These are phyloP conservation scores for Sphaerulina musiva DNA, from an alignment of 2,329 filamentous ascomycete species.

Conservation along the genomic window DNA sequence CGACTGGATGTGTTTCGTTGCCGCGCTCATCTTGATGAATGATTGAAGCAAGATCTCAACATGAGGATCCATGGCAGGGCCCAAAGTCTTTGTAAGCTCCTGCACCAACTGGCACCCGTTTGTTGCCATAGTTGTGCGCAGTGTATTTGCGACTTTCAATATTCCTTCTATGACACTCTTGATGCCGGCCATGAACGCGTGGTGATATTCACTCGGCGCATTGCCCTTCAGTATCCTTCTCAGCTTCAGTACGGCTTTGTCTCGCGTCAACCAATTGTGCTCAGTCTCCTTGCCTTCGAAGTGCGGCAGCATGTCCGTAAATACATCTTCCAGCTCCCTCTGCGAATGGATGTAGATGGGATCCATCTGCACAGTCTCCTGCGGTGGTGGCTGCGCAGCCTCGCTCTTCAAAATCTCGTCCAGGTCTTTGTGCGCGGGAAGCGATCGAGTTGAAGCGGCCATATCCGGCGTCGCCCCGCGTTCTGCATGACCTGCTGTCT, in stretches of 20 bases:
- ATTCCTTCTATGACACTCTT: conserved; percentile 78
- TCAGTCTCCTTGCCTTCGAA: conserved; percentile 89
- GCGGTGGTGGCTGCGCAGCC: conserved; percentile 52
- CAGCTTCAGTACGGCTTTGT: conserved; percentile 71
- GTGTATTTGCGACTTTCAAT: conserved; percentile 72
- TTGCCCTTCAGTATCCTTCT: conserved; percentile 78
- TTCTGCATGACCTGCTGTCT: conserved; percentile 25
- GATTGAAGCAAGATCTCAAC: conserved; percentile 84
- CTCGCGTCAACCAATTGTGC: conserved; percentile 81
- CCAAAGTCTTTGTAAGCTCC: conserved; percentile 70
- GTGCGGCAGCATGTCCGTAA: conserved; percentile 69
- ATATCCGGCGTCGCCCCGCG: conserved; percentile 27
- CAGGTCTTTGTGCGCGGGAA: conserved; percentile 28
- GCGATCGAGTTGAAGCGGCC: conserved; percentile 40
- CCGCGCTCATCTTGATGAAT: conserved; percentile 80
- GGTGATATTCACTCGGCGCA: conserved; percentile 66
- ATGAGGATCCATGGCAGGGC: conserved; percentile 75
- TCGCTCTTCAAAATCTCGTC: conserved; percentile 45
- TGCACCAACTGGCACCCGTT: conserved; percentile 79
- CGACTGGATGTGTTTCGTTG: conserved; percentile 87
- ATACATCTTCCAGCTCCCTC: conserved; percentile 79
- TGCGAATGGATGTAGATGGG: conserved; percentile 77
- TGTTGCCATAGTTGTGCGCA: conserved; percentile 83
- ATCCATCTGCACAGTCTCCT: conserved; percentile 63
- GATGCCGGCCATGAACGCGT: conserved; percentile 62